A percentile compares a stretch with the other conserved stretches of the same genome.
phyloP scores from a whole-genome alignment of 1,139 yeast species.

The Pichia sp. region DNA sequence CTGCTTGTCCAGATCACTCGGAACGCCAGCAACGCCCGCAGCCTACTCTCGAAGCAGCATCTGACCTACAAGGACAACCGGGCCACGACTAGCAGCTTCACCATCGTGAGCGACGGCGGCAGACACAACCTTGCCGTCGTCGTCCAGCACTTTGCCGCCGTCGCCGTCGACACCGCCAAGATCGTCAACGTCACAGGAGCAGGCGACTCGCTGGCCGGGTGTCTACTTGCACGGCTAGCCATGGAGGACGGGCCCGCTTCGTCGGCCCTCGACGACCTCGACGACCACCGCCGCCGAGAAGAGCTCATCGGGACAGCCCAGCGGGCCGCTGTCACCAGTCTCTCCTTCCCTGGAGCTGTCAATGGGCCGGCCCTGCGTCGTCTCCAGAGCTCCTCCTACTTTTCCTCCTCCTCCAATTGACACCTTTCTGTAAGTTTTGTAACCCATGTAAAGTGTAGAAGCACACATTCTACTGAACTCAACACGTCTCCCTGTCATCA shows the following conservation, averaged over 20 bases:
- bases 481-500: not conserved
- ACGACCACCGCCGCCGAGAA: not conserved
- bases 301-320: slow-evolving; percentile 2
- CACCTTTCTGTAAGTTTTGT: too few species aligned
- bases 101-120: slow-evolving; percentile 28
- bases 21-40: slow-evolving; percentile 11
- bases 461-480: too few species aligned
- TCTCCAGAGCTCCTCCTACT: too few species aligned
- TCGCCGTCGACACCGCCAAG: slow-evolving; percentile 32
- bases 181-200: slow-evolving; percentile 63
- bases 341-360: not conserved
- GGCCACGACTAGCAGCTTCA: slow-evolving; percentile 20
- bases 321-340: slow-evolving; percentile 2
- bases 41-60: slow-evolving; percentile 4
- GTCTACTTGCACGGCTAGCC: slow-evolving; percentile 33
- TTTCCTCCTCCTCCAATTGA: too few species aligned
- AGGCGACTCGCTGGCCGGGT: slow-evolving; percentile 67
- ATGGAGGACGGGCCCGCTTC: not conserved
- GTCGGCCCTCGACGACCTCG: not conserved
- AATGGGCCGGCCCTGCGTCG: not conserved
- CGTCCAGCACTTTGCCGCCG: slow-evolving; percentile 61
- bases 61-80: slow-evolving; percentile 12
- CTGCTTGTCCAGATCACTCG: slow-evolving; percentile 41
- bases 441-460: not conserved
- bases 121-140: slow-evolving; percentile 44